A percentile compares a stretch with the other conserved stretches of the same genome.
phyloP scores from a whole-genome alignment of 495 filamentous ascomycete species.

The Articulospora tetracladia region DNA sequence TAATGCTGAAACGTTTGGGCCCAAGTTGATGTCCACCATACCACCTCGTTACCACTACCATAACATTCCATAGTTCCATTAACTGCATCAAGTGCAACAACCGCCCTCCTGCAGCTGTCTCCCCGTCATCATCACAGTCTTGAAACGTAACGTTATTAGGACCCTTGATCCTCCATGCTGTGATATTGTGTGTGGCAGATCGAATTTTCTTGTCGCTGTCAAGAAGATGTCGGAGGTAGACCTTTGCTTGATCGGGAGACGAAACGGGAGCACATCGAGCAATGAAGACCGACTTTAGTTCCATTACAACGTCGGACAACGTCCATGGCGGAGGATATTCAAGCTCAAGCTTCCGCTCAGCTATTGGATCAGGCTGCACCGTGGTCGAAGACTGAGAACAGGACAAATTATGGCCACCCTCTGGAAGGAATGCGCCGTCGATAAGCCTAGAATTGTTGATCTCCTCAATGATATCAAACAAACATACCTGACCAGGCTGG shows the following conservation, averaged over 20 bases:
- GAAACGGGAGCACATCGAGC: slow-evolving; percentile 67
- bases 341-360: not conserved
- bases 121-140: slow-evolving; percentile 94
- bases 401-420: not conserved
- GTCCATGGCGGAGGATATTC: slow-evolving; percentile 58
- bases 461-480: slow-evolving; percentile 83
- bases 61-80: slow-evolving; percentile 89
- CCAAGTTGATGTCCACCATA: slow-evolving; percentile 88
- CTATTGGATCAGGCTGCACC: not conserved
- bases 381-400: not conserved
- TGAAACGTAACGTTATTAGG: slow-evolving; percentile 57
- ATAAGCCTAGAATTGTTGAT: slow-evolving; percentile 27
- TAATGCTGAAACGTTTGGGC: slow-evolving; percentile 83
- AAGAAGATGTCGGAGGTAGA: slow-evolving; percentile 67
- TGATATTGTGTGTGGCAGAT: slow-evolving; percentile 88
- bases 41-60: slow-evolving; percentile 95
- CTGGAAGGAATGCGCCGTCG: not conserved
- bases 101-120: slow-evolving; percentile 86
- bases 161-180: slow-evolving; percentile 50
- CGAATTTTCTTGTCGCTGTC: slow-evolving; percentile 76
- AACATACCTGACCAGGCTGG: slow-evolving; percentile 71
- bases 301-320: slow-evolving; percentile 64
- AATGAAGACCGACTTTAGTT: slow-evolving; percentile 87
- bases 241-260: slow-evolving; percentile 62
- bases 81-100: slow-evolving; percentile 86